Evolutionary conservation across 371 early-diverging fungal species (phyloP).

Genomic region (Actinomucor elegans): DNA sequence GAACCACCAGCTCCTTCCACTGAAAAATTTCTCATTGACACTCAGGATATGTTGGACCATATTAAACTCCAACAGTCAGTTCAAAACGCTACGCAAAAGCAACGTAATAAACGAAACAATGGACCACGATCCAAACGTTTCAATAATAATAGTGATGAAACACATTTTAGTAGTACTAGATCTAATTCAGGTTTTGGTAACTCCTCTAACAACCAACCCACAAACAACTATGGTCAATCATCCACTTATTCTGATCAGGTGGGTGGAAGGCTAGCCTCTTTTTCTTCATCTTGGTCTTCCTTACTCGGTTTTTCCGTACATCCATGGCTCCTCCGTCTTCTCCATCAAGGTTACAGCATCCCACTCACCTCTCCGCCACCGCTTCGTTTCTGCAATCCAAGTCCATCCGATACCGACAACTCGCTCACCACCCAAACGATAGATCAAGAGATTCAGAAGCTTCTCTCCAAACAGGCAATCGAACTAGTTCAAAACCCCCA

Average conservation of each 20-base stretch:
- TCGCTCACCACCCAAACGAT: background rate
- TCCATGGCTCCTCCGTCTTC: background rate
- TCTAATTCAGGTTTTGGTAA: background rate
- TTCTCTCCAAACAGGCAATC: background rate
- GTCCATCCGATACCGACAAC: background rate
- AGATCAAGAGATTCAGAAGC: background rate
- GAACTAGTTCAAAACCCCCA: background rate
- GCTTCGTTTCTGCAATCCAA: background rate
- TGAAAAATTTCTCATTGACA: background rate
- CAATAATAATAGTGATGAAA: no score
- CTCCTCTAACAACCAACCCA: background rate
- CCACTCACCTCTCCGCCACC: no score
- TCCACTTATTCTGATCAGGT: no score
- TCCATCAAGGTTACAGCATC: conserved; percentile 5
- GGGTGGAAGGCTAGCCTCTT: conserved; percentile 1
- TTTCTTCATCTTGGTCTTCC: background rate
- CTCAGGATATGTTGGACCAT: background rate
- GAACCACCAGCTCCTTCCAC: background rate
- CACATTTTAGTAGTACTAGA: background rate
- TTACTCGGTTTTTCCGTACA: background rate
- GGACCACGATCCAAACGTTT: no score
- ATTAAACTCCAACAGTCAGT: background rate
- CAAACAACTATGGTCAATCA: no score
- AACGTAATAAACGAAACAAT: background rate
- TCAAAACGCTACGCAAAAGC: background rate